phyloP scores from a whole-genome alignment of 2,329 filamentous ascomycete species.

The Colletotrichum orchidophilum region DNA sequence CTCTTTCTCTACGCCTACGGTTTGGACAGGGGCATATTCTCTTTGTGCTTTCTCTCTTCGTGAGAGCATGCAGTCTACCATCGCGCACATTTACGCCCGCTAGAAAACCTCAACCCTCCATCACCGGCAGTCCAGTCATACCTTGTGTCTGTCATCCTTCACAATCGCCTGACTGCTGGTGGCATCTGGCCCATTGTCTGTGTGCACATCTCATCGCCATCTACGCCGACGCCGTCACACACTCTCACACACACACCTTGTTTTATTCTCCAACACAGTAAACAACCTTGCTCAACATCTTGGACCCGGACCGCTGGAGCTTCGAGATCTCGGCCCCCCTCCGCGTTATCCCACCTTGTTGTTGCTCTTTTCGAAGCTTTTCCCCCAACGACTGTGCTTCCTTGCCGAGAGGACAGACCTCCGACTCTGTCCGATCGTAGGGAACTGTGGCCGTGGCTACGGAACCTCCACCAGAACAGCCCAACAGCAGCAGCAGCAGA shows the following conservation, averaged over 20 bases:
- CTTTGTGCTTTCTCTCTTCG: background rate
- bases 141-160: background rate
- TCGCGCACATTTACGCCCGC: constrained; percentile 9
- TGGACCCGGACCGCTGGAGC: constrained; percentile 17
- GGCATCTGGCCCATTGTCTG: constrained; percentile 15
- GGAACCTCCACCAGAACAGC: background rate
- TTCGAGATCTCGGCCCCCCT: constrained; percentile 27
- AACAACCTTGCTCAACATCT: constrained; percentile 16
- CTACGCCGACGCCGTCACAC: background rate
- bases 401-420: background rate
- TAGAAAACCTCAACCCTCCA: background rate
- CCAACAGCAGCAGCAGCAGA: background rate
- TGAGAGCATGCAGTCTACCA: constrained; percentile 1
- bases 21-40: background rate
- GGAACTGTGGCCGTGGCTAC: background rate
- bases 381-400: constrained; percentile 1
- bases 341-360: background rate
- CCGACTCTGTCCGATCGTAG: constrained; percentile 17
- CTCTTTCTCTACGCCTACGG: background rate
- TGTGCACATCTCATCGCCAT: constrained; percentile 4
- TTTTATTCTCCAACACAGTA: background rate
- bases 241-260: background rate
- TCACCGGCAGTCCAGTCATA: background rate
- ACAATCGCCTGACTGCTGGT: constrained; percentile 12
- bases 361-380: background rate